Percentiles rank a stretch among this genome's conserved stretches.
Conservation (phyloP, 2,329 filamentous ascomycete species). For the Neoarthrinium moseri region DNA sequence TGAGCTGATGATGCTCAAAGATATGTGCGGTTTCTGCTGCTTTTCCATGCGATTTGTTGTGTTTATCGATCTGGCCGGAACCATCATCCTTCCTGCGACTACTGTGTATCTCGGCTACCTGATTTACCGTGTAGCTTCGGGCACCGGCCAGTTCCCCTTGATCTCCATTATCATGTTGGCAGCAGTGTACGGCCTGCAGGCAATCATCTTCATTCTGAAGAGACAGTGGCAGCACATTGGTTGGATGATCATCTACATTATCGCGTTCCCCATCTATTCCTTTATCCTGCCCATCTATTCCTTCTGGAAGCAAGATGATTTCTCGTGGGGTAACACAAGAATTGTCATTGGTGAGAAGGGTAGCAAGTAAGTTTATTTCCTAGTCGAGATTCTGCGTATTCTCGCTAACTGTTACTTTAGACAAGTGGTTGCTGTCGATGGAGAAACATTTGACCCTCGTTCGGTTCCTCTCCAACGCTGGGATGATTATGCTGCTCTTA, state of each 20-base stretch:
- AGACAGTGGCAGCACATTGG: constrained; percentile 97
- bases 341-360: constrained; percentile 95
- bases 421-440: constrained; percentile 81
- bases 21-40: constrained; percentile 98
- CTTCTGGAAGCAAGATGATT: constrained; percentile 99
- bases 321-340: constrained; percentile 98
- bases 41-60: constrained; percentile 98
- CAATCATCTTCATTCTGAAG: constrained; percentile 94
- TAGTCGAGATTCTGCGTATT: not conserved
- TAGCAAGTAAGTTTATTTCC: constrained; percentile 50
- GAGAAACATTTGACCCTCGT: constrained; percentile 84
- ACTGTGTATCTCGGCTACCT: constrained; percentile 85
- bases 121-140: constrained; percentile 72
- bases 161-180: constrained; percentile 89
- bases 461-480: constrained; percentile 93
- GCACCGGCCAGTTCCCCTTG: constrained; percentile 73
- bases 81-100: constrained; percentile 86
- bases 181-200: constrained; percentile 92
- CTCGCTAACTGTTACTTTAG: not conserved
- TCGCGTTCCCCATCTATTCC: constrained; percentile 94
- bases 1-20: constrained; percentile 84
- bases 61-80: constrained; percentile 90
- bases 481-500: constrained; percentile 89
- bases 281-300: constrained; percentile 92
- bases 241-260: constrained; percentile 98